Evolutionary conservation across 108 stramenopile genomes (phyloP).

Genomic region (Skeletonema tropicum): DNA sequence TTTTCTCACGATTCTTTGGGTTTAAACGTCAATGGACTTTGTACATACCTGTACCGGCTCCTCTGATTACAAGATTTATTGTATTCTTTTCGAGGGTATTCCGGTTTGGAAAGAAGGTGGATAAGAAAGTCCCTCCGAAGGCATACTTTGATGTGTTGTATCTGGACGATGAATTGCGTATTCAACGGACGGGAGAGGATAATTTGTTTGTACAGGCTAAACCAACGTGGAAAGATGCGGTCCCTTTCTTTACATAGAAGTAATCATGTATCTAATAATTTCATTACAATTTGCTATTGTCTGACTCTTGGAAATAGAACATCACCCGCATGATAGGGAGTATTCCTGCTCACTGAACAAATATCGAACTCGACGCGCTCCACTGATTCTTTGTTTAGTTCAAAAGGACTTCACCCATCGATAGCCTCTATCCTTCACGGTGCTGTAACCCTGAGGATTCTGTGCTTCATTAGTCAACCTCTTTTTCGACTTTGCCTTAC

Average conservation of each 20-base stretch:
- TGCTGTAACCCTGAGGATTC: slow-evolving; percentile 19
- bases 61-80: slow-evolving; percentile 43
- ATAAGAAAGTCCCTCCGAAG: slow-evolving; percentile 15
- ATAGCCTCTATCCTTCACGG: slow-evolving; percentile 3
- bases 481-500: slow-evolving; percentile 29
- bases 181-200: slow-evolving; percentile 45
- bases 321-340: not conserved
- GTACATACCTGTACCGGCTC: slow-evolving; percentile 41
- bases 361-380: not conserved
- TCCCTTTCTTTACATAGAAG: slow-evolving; percentile 5
- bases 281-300: not conserved
- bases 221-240: slow-evolving; percentile 23
- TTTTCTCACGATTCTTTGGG: slow-evolving; percentile 43
- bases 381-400: not conserved
- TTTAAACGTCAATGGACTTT: slow-evolving; percentile 14
- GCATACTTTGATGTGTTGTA: slow-evolving; percentile 49
- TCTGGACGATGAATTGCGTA: slow-evolving; percentile 34
- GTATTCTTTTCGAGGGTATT: slow-evolving; percentile 31
- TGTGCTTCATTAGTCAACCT: slow-evolving; percentile 40
- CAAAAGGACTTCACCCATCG: not conserved
- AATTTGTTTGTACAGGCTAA: slow-evolving; percentile 45
- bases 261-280: not conserved
- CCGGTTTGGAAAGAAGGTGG: slow-evolving; percentile 24
- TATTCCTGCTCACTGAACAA: not conserved
- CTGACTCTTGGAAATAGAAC: not conserved